phyloP scores from a whole-genome alignment of 306 rosid species.

The Rosa rugosa region DNA sequence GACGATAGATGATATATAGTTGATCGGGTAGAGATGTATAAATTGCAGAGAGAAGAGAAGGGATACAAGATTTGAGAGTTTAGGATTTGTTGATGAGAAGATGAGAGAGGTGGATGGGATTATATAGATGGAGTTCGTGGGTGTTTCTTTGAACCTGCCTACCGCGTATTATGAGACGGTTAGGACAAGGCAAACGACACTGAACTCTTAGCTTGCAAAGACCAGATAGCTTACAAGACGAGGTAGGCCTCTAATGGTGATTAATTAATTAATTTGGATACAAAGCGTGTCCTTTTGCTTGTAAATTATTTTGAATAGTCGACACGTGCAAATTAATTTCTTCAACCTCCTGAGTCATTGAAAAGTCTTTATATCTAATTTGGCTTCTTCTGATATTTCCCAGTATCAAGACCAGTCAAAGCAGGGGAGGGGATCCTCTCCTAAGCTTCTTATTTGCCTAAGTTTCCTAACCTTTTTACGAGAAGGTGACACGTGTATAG shows the following conservation, averaged over 20 bases:
- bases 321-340: background rate
- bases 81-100: background rate
- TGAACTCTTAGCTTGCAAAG: background rate
- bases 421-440: too few relatives aligned
- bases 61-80: background rate
- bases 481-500: too few relatives aligned
- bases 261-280: background rate
- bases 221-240: background rate
- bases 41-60: background rate
- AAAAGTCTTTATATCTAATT: too few relatives aligned
- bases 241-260: background rate
- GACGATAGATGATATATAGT: background rate
- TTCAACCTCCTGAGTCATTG: too few relatives aligned
- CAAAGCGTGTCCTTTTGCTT: background rate
- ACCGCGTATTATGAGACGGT: background rate
- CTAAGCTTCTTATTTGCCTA: too few relatives aligned
- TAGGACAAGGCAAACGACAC: background rate
- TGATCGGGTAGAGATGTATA: too few relatives aligned
- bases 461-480: too few relatives aligned
- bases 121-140: background rate
- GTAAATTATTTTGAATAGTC: background rate
- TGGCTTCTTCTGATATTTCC: too few relatives aligned
- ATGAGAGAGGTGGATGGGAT: background rate
- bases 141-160: background rate
- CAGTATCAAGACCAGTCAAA: background rate